phyloP scores from a whole-genome alignment of 2,329 filamentous ascomycete genomes.

The Beauveria varroae region DNA sequence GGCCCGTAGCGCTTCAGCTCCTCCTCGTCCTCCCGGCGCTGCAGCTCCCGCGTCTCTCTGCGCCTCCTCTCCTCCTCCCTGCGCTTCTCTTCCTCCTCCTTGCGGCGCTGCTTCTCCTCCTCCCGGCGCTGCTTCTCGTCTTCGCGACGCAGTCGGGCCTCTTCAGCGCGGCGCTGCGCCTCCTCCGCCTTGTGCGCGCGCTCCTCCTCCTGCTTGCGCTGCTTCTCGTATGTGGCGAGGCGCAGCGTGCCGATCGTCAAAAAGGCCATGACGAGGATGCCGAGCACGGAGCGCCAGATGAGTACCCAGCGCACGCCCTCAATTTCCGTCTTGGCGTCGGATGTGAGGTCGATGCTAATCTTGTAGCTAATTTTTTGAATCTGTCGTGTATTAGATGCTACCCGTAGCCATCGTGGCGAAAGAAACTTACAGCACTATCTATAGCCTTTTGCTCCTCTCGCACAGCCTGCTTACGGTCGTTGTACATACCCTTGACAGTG shows the following conservation, averaged over 20 bases:
- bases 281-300: slow-evolving; percentile 55
- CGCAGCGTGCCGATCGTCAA: slow-evolving; percentile 52
- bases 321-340: slow-evolving; percentile 85
- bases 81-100: not conserved
- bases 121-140: slow-evolving; percentile 2
- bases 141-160: not conserved
- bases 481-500: slow-evolving; percentile 90
- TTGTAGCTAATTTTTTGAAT: slow-evolving; percentile 96
- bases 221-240: slow-evolving; percentile 49
- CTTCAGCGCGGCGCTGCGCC: slow-evolving; percentile 14
- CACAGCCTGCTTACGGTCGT: slow-evolving; percentile 89
- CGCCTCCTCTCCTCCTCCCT: not conserved
- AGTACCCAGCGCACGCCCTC: slow-evolving; percentile 85
- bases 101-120: not conserved
- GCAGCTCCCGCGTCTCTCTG: not conserved
- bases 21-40: slow-evolving; percentile 4
- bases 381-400: slow-evolving; percentile 28
- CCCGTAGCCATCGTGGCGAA: no score
- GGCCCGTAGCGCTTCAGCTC: slow-evolving; percentile 1
- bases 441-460: slow-evolving; percentile 78
- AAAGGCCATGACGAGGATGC: slow-evolving; percentile 60
- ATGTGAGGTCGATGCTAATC: slow-evolving; percentile 83
- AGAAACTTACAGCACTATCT: slow-evolving; percentile 63
- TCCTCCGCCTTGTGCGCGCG: slow-evolving; percentile 36
- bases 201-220: slow-evolving; percentile 40